Base-by-base conservation (phyloP, 139 green algal genomes). In the Auxenochlorella pyrenoidosa region DNA sequence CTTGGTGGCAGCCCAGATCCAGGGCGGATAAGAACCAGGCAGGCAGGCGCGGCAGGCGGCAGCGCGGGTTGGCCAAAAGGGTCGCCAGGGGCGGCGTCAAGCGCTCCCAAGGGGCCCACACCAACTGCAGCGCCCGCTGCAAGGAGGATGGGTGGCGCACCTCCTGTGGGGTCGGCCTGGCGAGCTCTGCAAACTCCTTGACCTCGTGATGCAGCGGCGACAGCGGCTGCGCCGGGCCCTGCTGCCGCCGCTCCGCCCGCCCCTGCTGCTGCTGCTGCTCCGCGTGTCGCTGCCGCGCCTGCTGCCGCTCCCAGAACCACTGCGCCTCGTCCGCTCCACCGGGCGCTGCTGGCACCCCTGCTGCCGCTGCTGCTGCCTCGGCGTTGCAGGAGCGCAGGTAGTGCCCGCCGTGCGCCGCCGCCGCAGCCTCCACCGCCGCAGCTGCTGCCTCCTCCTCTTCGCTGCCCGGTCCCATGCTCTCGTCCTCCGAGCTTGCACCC, bases 141-240 rank as follows among this genome's bases (percentile, higher is more conserved):
- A n/a, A n/a, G 44, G 22, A 16, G 58, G 16, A 26, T 3, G 30
- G 63, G 30, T 10, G 6, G 68, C 73, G 32, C 32, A 87, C 66
- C 51, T 91, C 65, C 30, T 70, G 68, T 60, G 34, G 19, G 13
- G 91, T 90, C 16, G 94, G 91, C 1, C 79, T 75, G 34, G 88
- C 89, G 66, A 60, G 82, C 41, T 41, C 32, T 32, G 93, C 90
- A 90, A 97, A 95, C 0, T 59, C 32, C 43, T 83, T 77, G 34
- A 97, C 75, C 73, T 95, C 93, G 13, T 82, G n/a, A 66, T 95
- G 93, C 63, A 95, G 90, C 43, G 59, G 77, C 16, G 88, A 90
- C 30, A 75, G 72, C 18, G 8, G 54, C 51, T 81, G 51, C 26
- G 36, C 8, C 22, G 36, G 72, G n/a, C 38, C 36, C 40, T 80